Evolutionary conservation across 306 rosid species (phyloP).

Genomic region (Lathyrus sativus): DNA sequence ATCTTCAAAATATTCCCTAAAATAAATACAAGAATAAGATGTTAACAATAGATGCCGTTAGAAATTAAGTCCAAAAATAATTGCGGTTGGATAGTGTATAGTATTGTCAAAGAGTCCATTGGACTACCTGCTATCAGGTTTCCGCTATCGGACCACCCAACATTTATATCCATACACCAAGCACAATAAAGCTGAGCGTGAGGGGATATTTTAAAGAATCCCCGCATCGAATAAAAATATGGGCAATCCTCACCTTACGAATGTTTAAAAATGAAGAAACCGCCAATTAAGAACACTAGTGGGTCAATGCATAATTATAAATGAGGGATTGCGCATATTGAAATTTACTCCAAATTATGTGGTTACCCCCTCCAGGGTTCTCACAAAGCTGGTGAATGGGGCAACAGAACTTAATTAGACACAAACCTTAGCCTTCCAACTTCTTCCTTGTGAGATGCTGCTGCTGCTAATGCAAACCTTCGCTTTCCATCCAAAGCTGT

Average conservation of each 20-base stretch:
- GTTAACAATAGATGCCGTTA: constrained; percentile 23
- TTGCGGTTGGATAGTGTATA: background rate
- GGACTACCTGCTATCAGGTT: too few species aligned
- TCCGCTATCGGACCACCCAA: too few species aligned
- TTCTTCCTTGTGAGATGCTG: constrained; percentile 91
- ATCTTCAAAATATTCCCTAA: constrained; percentile 93
- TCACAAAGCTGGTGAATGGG: constrained; percentile 28
- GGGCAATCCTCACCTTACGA: too few species aligned
- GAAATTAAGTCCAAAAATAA: background rate
- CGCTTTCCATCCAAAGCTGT: constrained; percentile 95
- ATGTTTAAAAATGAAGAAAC: background rate
- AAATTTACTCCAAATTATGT: constrained; percentile 31
- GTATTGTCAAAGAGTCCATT: too few species aligned
- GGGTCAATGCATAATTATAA: background rate
- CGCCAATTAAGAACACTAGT: constrained; percentile 18
- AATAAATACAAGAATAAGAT: constrained; percentile 35
- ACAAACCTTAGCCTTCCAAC: constrained; percentile 84
- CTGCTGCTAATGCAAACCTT: constrained; percentile 98
- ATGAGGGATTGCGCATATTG: constrained; percentile 14
- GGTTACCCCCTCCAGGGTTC: constrained; percentile 34
- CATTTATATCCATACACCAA: too few species aligned
- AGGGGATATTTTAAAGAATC: too few species aligned
- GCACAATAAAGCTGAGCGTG: too few species aligned
- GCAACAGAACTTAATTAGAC: constrained; percentile 31
- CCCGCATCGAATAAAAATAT: too few species aligned